Evolutionary conservation across 2,329 filamentous ascomycete genomes (phyloP).

Genomic region (Calonectria pteridis): DNA sequence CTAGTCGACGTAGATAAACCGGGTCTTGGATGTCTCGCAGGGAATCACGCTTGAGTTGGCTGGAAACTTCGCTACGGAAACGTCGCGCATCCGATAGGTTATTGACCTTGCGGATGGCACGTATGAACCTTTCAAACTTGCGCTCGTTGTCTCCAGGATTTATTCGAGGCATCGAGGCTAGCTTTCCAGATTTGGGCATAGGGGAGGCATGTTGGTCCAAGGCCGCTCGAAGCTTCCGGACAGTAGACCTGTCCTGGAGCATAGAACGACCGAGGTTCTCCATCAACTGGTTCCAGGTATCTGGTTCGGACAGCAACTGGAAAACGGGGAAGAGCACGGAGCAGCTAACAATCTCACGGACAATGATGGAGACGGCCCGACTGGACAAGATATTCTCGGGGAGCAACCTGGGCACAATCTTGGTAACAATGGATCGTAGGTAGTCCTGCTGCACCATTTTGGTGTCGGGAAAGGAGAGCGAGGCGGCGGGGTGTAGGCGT

Average conservation of each 20-base stretch:
- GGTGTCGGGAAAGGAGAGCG: constrained; percentile 84
- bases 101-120: constrained; percentile 87
- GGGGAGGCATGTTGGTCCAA: constrained; percentile 94
- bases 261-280: constrained; percentile 88
- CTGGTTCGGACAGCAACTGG: constrained; percentile 86
- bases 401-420: constrained; percentile 80
- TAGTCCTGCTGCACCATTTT: constrained; percentile 91
- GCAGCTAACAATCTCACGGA: constrained; percentile 92
- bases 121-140: constrained; percentile 94
- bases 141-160: constrained; percentile 86
- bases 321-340: constrained; percentile 89
- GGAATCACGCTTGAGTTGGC: constrained; percentile 88
- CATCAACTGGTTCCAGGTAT: constrained; percentile 97
- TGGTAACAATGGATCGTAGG: constrained; percentile 79
- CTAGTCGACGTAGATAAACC: constrained; percentile 87
- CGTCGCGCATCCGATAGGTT: constrained; percentile 93
- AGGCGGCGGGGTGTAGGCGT: constrained; percentile 87
- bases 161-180: constrained; percentile 83
- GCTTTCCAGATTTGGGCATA: constrained; percentile 73
- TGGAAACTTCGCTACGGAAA: constrained; percentile 91
- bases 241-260: constrained; percentile 94
- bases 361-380: constrained; percentile 81
- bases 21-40: constrained; percentile 83
- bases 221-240: constrained; percentile 89
- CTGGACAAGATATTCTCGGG: constrained; percentile 82